A percentile compares a stretch with the other conserved stretches of the same genome.
phyloP scores from a whole-genome alignment of 2,329 filamentous ascomycete species.

The Neopestalotiopsis clavispora region DNA sequence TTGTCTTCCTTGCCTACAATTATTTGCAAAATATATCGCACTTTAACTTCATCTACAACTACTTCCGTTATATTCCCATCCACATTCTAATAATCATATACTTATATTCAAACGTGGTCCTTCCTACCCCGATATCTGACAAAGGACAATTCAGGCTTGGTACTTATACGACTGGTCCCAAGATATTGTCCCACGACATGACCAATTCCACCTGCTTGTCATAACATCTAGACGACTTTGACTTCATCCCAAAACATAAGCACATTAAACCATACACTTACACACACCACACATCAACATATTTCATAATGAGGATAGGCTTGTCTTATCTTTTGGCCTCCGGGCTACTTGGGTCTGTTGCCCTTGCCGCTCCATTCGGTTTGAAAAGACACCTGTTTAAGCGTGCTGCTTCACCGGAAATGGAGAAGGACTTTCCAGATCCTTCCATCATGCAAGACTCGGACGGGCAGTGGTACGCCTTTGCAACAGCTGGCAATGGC shows the following conservation, averaged over 20 bases:
- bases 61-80: not conserved
- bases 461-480: conserved; percentile 60
- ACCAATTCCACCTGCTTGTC: too few relatives aligned
- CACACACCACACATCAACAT: not conserved
- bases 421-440: conserved; percentile 57
- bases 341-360: not conserved
- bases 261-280: not conserved
- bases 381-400: conserved; percentile 2
- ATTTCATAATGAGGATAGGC: not conserved
- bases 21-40: not conserved
- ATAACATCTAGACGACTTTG: too few relatives aligned
- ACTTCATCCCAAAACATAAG: not conserved
- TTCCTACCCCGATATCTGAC: too few relatives aligned
- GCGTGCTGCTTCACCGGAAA: conserved; percentile 23
- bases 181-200: too few relatives aligned
- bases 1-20: not conserved
- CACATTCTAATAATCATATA: not conserved
- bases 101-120: too few relatives aligned
- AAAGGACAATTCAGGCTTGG: too few relatives aligned
- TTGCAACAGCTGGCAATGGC: conserved; percentile 57
- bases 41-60: not conserved
- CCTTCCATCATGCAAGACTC: conserved; percentile 54
- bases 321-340: not conserved
- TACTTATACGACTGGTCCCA: too few relatives aligned
- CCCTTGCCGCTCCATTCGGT: not conserved